Evolutionary conservation across 2,329 filamentous ascomycete species (phyloP), one percentile per base, ranked within the genome.

Genomic region (Byssoonygena ceratinophila): DNA sequence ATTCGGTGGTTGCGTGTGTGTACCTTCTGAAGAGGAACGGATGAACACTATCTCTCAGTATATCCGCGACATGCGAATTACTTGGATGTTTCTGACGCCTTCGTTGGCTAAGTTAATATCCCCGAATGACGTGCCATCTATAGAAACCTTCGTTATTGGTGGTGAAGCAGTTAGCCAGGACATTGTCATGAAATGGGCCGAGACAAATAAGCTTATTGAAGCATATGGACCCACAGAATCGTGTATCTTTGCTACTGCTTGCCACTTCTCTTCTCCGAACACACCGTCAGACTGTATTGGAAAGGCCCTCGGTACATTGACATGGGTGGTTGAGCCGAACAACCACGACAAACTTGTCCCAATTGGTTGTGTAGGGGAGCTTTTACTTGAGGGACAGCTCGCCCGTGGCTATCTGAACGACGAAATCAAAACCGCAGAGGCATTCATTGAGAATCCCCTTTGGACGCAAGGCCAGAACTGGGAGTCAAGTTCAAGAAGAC

Each of bases 41-140:
- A 65, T 71, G 59, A 71, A 73, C 54, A 68, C 71, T 46, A 66
- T 78, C 4, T 63, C 67, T 1, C 70, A 67, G 0, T 69, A 67
- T 0, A 73, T 79, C 36, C 66, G 69, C 5, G 57, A 67, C 0
- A 74, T 76, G 67, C 62, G 70, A 7, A 71, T 74, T 27, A 74
- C 68, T 25, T 74, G 70, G 71, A 73, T 70, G 1, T 75, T 77
- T 60, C 72, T 81, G 62, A 82, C 79, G 0, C 74, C 77, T 0
- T 68, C 76, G 0, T 68, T 82, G n/a, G 77, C 77, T 0, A 56
- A 63, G 9, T 55, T 68, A 2, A 51, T 74, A 4, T 55, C 60
- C 6, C 67, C 66, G 1, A 55, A 61, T 11, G 63, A 68, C 8
- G 61, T 73, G 1, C 65, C 67, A 14, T 62, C 59, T 2, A 59